phyloP scores from a whole-genome alignment of 352 stramenopile species.

The Pythium aristosporum region DNA sequence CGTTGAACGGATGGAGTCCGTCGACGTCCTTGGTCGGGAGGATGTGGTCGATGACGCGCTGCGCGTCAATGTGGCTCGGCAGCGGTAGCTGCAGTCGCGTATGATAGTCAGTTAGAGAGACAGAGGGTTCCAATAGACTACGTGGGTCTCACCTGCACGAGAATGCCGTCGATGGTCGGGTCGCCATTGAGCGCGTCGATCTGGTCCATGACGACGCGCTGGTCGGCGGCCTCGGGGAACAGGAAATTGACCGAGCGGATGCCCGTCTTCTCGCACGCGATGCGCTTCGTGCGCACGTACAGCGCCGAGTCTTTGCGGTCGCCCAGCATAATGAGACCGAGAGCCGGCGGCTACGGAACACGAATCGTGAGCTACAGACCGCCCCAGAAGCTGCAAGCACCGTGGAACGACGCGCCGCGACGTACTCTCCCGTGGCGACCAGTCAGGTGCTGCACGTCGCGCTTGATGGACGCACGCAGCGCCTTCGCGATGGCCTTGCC shows the following conservation, averaged over 20 bases:
- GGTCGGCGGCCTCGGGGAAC: slow-evolving; percentile 53
- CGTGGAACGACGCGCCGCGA: neutral
- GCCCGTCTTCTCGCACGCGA: slow-evolving; percentile 92
- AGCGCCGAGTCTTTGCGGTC: slow-evolving; percentile 94
- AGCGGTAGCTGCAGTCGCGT: slow-evolving; percentile 81
- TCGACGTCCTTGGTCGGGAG: slow-evolving; percentile 97
- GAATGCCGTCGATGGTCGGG: slow-evolving; percentile 78
- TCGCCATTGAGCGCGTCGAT: slow-evolving; percentile 77
- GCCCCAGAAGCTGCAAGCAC: neutral
- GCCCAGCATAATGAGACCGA: slow-evolving; percentile 98
- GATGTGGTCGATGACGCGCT: slow-evolving; percentile 93
- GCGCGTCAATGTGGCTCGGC: slow-evolving; percentile 92
- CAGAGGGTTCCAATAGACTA: neutral
- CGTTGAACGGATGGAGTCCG: slow-evolving; percentile 97
- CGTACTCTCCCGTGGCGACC: slow-evolving; percentile 49
- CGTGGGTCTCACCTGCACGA: slow-evolving; percentile 71
- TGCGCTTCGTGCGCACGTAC: slow-evolving; percentile 99
- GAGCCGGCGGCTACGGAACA: slow-evolving; percentile 75
- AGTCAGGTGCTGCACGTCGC: slow-evolving; percentile 55
- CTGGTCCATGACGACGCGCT: slow-evolving; percentile 61
- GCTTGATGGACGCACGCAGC: slow-evolving; percentile 57
- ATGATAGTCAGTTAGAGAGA: neutral
- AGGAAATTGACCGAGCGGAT: slow-evolving; percentile 91
- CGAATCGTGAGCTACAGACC: slow-evolving; percentile 2
- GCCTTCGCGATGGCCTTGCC: slow-evolving; percentile 68